These are phyloP conservation scores for Suillus variegatus DNA, from an alignment of 768 basidiomycete species.

Conservation along the genomic window DNA sequence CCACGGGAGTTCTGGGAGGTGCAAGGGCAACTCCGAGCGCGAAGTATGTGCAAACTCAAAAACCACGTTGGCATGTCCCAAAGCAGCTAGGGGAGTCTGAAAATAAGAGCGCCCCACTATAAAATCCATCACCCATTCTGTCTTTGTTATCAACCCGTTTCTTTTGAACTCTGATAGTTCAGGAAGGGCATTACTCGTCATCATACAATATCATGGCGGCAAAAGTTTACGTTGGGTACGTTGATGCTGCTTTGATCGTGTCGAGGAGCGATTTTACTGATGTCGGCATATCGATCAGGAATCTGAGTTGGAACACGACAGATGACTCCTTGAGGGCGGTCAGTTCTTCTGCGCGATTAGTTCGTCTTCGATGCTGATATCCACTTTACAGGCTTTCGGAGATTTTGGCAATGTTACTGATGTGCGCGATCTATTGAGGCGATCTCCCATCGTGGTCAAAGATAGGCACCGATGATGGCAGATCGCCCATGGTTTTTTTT, in stretches of 20 bases:
- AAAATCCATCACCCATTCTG: conserved; percentile 27
- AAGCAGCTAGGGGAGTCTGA: conserved; percentile 36
- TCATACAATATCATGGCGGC: conserved; percentile 27
- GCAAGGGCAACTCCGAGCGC: conserved; percentile 1
- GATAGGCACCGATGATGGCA: conserved; percentile 29
- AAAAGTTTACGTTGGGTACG: conserved; percentile 34
- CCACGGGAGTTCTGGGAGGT: background rate
- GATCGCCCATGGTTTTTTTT: conserved; percentile 20
- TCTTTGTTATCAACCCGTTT: conserved; percentile 1
- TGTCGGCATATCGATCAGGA: conserved; percentile 20
- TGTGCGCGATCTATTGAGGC: conserved; percentile 44
- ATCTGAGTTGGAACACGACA: conserved; percentile 35
- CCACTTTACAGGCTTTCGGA: conserved; percentile 40
- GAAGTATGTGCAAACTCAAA: conserved; percentile 6
- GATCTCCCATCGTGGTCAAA: conserved; percentile 27
- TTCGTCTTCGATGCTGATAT: conserved; percentile 7
- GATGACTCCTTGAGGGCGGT: conserved; percentile 29
- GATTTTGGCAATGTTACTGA: conserved; percentile 47
- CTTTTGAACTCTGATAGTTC: conserved; percentile 12
- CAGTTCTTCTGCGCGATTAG: conserved; percentile 13
- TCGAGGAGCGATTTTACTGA: conserved; percentile 3
- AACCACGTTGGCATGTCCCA: conserved; percentile 23
- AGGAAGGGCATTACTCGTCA: conserved; percentile 17
- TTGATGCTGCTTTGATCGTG: background rate
- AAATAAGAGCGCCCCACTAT: conserved; percentile 24